phyloP scores from a whole-genome alignment of 2,329 filamentous ascomycete genomes.

The Fusarium sp. region DNA sequence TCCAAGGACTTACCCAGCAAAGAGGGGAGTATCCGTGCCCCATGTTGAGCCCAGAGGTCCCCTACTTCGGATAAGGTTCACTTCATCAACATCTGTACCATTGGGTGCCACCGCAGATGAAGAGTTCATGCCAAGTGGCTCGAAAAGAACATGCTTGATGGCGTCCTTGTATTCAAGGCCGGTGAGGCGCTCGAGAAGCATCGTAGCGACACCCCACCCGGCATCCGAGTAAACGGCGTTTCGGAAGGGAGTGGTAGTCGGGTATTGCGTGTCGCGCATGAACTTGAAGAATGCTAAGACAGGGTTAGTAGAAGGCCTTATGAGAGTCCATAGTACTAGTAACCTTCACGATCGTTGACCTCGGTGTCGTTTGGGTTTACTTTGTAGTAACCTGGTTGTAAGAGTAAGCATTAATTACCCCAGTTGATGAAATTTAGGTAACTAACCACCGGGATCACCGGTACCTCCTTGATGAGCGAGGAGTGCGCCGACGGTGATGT shows the following conservation, averaged over 20 bases:
- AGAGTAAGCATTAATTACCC: not conserved
- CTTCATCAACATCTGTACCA: slow-evolving; percentile 24
- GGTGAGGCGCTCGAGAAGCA: slow-evolving; percentile 35
- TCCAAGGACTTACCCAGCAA: slow-evolving; percentile 40
- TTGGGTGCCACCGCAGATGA: slow-evolving; percentile 14
- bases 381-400: not conserved
- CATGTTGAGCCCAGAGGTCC: slow-evolving; percentile 15
- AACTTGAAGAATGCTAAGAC: slow-evolving; percentile 8
- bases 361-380: not conserved
- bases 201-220: slow-evolving; percentile 34
- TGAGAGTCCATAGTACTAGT: accelerated
- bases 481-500: slow-evolving; percentile 41
- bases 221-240: slow-evolving; percentile 46
- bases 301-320: not conserved
- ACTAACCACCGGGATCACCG: slow-evolving; percentile 21
- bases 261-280: slow-evolving; percentile 34
- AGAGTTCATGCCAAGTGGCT: slow-evolving; percentile 31
- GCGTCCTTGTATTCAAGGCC: slow-evolving; percentile 31
- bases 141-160: slow-evolving; percentile 4
- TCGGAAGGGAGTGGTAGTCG: slow-evolving; percentile 23
- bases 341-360: not conserved
- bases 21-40: slow-evolving; percentile 35
- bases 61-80: slow-evolving; percentile 2
- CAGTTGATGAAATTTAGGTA: accelerated
- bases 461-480: slow-evolving; percentile 41